Evolutionary conservation across 495 filamentous ascomycete genomes (phyloP).

Genomic region (Emericellopsis terricola): DNA sequence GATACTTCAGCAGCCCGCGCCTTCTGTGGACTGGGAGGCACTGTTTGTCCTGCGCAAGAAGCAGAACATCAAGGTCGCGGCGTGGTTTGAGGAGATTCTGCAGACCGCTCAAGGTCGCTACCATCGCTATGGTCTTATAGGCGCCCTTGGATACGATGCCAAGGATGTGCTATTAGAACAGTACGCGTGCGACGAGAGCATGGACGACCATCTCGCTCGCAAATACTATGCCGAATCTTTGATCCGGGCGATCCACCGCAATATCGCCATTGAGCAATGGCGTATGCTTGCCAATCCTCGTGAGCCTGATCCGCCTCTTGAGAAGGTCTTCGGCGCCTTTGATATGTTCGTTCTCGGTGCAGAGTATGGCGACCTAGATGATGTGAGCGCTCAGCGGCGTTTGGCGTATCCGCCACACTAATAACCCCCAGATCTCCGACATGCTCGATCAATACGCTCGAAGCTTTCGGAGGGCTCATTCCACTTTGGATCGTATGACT

Average conservation of each 20-base stretch:
- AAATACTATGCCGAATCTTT: conserved; percentile 61
- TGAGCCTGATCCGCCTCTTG: conserved; percentile 38
- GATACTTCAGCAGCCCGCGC: conserved; percentile 30
- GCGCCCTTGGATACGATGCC: conserved; percentile 61
- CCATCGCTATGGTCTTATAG: conserved; percentile 47
- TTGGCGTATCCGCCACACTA: neutral
- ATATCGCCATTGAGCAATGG: conserved; percentile 64
- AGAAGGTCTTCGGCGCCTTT: conserved; percentile 60
- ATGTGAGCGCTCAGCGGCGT: conserved; percentile 28
- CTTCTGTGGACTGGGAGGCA: conserved; percentile 56
- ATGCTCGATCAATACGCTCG: conserved; percentile 45
- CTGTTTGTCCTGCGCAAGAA: conserved; percentile 44
- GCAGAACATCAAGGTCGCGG: conserved; percentile 34
- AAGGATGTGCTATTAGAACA: conserved; percentile 69
- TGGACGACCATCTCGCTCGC: conserved; percentile 48
- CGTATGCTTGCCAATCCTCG: conserved; percentile 3
- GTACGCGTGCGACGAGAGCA: conserved; percentile 33
- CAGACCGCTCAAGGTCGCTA: conserved; percentile 48
- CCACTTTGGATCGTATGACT: conserved; percentile 28
- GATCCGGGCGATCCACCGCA: conserved; percentile 64
- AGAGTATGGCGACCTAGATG: conserved; percentile 49
- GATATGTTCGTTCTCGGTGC: conserved; percentile 73
- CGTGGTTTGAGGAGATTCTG: conserved; percentile 52
- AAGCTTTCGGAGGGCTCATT: conserved; percentile 28
- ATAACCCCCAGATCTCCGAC: conserved; percentile 24